phyloP scores from a whole-genome alignment of 1,139 yeast genomes.

The Nakaseomyces sp. region DNA sequence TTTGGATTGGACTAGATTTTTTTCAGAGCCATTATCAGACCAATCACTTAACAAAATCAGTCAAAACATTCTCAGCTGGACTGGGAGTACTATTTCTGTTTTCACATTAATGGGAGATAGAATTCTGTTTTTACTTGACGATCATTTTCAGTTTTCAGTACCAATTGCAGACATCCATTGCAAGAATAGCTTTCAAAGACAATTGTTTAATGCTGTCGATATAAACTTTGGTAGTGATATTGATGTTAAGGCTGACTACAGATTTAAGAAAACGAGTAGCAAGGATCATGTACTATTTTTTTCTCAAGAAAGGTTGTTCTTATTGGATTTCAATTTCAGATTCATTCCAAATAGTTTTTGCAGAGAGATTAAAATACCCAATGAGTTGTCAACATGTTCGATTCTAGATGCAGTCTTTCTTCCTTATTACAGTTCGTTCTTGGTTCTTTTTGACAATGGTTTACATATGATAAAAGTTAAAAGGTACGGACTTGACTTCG shows the following conservation, averaged over 20 bases:
- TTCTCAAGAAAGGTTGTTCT: neutral
- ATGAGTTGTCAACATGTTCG: neutral
- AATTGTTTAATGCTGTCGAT: neutral
- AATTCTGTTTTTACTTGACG: neutral
- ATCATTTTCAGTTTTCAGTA: neutral
- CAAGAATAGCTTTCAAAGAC: neutral
- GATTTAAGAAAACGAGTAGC: neutral
- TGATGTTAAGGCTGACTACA: neutral
- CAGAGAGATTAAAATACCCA: neutral
- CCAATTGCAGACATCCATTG: neutral
- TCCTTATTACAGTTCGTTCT: neutral
- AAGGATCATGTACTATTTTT: neutral
- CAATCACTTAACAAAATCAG: neutral
- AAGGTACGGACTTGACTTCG: neutral
- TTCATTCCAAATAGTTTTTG: constrained; percentile 1
- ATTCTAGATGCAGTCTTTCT: neutral
- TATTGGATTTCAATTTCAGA: constrained; percentile 1
- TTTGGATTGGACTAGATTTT: neutral
- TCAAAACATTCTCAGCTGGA: constrained; percentile 2
- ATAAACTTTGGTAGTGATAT: neutral
- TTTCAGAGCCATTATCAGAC: neutral
- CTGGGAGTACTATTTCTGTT: neutral
- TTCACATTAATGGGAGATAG: neutral
- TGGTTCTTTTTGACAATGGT: constrained; percentile 2
- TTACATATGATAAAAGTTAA: neutral